Base-by-base conservation (phyloP, 257 asterid genomes). In the Nicotiana tomentosiformis region DNA sequence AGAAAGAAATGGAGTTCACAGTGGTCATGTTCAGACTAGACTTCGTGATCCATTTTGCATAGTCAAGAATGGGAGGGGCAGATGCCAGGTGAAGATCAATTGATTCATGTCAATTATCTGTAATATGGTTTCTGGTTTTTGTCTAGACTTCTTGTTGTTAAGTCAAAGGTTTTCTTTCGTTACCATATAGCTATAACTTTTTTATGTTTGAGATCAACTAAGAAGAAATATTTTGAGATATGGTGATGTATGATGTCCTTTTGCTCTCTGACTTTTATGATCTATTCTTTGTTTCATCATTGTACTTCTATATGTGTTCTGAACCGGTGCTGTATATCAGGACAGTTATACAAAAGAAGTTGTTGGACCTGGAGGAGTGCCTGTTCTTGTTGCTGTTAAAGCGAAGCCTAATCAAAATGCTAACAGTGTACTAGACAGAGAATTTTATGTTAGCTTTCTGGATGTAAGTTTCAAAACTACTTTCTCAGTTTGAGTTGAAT, bases 11-110 rank as follows among this genome's bases (percentile, higher is more conserved):
- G 95, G 94, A 29, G 91, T 91, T 78, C 98, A 95, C 18, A 92
- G 97, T 70, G 98, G 99, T 77, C 98, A 95, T 85, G 93, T 92
- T 81, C 97, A 91, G 86, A 91, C 88, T 12, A 90, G 93, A 77
- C 91, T 91, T 32, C 87, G 86, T 1, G 98, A 95, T 90, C 94
- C 97, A 67, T 91, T 91, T 85, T 93, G 99, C 87, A 66, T 87
- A 43, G 92, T 29, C 81, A 85, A 88, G 84, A 90, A 91, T 83
- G 90, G 90, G 33, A 92, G 85, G 86, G 96, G 97, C 69, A 89
- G 85, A 88, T 95, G 99, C 92, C 85, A 89, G 95, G 99, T 95
- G 79, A 74, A 49, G 23, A 88, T 39, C 49, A 39, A 60, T 10
- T 49, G 11, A 79, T 32, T 66, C 20, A 26, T 83, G 49, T 56